Conservation (phyloP, 2,329 filamentous ascomycete species). For the Sphaerostilbella broomeana region DNA sequence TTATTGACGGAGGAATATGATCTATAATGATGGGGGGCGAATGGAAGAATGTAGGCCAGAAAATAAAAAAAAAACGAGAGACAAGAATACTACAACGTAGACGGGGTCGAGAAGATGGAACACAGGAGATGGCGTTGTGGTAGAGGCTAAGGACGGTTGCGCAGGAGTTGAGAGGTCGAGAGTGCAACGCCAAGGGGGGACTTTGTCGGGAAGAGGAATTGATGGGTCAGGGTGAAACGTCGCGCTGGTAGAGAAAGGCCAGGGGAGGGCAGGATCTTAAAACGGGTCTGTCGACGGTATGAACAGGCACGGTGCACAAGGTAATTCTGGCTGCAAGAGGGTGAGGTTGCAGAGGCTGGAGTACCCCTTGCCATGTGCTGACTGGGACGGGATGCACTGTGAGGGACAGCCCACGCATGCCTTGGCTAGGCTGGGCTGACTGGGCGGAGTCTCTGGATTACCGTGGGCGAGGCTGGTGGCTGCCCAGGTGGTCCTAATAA, state of each 20-base stretch:
- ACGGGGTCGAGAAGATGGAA: conserved; percentile 5
- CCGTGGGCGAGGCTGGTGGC: no score
- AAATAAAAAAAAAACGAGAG: conserved; percentile 11
- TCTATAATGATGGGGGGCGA: no score
- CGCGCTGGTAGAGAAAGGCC: conserved; percentile 5
- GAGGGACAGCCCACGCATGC: no score
- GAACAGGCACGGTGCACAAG: background rate
- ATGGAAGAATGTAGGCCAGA: no score
- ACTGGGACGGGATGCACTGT: background rate
- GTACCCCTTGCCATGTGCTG: background rate
- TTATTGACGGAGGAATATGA: background rate
- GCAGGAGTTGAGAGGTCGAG: conserved; percentile 5
- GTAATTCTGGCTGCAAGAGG: no score
- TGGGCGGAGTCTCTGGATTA: conserved; percentile 7
- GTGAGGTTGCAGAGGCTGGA: no score
- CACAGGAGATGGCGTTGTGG: background rate
- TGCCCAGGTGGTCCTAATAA: no score
- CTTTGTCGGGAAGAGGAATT: conserved; percentile 10
- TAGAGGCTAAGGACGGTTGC: conserved; percentile 4
- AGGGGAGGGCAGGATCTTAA: conserved; percentile 10
- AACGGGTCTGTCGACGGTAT: background rate
- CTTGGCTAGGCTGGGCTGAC: conserved; percentile 13
- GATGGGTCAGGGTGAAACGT: conserved; percentile 13
- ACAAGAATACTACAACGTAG: conserved; percentile 9
- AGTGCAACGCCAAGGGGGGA: conserved; percentile 7